Evolutionary conservation across 345 rosid genomes (phyloP).

Genomic region (Nasturtium officinale): DNA sequence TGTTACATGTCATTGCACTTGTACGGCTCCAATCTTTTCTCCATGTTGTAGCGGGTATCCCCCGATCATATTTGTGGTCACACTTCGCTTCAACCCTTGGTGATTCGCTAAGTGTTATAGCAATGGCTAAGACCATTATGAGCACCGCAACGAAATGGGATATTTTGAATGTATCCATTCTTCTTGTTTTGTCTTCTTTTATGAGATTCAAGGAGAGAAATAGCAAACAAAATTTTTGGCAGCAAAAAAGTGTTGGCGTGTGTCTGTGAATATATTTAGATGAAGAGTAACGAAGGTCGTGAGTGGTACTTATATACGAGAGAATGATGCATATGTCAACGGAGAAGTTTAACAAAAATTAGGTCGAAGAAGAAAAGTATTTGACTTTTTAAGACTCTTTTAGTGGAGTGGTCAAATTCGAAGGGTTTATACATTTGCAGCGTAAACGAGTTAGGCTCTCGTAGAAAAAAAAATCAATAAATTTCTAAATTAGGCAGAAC

Average conservation of each 20-base stretch:
- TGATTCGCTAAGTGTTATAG: slow-evolving; percentile 32
- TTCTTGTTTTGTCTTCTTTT: background rate
- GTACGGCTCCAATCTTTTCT: slow-evolving; percentile 22
- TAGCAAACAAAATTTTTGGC: background rate
- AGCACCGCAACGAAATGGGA: slow-evolving; percentile 33
- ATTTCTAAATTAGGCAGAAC: slow-evolving; percentile 36
- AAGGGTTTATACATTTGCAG: slow-evolving; percentile 28
- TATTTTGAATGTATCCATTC: slow-evolving; percentile 39
- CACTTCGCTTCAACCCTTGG: slow-evolving; percentile 29
- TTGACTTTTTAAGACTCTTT: slow-evolving; percentile 32
- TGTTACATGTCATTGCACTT: slow-evolving; percentile 50
- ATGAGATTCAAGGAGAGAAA: slow-evolving; percentile 4
- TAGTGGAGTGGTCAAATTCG: slow-evolving; percentile 44
- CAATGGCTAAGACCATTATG: slow-evolving; percentile 37
- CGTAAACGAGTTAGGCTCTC: slow-evolving; percentile 39
- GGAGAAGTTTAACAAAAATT: slow-evolving; percentile 9
- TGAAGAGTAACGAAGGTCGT: slow-evolving; percentile 37
- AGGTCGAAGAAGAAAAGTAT: slow-evolving; percentile 30
- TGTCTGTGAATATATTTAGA: slow-evolving; percentile 29
- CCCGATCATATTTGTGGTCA: background rate
- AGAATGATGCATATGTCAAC: slow-evolving; percentile 28
- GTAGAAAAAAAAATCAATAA: slow-evolving; percentile 12
- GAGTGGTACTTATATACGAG: slow-evolving; percentile 37
- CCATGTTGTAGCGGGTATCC: slow-evolving; percentile 3
- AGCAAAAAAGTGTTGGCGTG: background rate